These are phyloP conservation scores for Apiospora marii DNA, from an alignment of 2,329 filamentous ascomycete species.

Conservation along the genomic window DNA sequence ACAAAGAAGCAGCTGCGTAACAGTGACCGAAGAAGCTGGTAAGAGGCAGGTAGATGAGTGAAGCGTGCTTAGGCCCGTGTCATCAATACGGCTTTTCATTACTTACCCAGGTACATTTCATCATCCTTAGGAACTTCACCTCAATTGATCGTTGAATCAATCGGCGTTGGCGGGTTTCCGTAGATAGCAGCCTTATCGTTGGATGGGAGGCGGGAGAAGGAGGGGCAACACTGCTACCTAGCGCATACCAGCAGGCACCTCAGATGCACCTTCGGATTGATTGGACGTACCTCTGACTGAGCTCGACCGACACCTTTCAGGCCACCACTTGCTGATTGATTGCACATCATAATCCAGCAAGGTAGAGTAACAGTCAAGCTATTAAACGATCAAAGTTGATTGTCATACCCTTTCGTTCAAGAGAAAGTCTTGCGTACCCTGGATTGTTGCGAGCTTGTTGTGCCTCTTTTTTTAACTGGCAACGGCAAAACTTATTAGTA, in stretches of 20 bases:
- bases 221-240: constrained; percentile 14
- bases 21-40: too few relatives aligned
- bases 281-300: not conserved
- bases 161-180: not conserved
- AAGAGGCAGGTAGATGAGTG: too few relatives aligned
- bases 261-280: not conserved
- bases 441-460: not conserved
- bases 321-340: constrained; percentile 5
- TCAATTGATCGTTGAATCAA: too few relatives aligned
- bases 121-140: not conserved
- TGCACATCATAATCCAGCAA: constrained; percentile 13
- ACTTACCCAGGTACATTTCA: too few relatives aligned
- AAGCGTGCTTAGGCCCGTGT: too few relatives aligned
- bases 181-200: constrained; percentile 1
- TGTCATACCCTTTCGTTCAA: not conserved
- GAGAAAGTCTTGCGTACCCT: too few relatives aligned
- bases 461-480: not conserved
- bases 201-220: not conserved
- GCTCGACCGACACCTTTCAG: constrained; percentile 18
- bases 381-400: not conserved
- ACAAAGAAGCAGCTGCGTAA: too few relatives aligned
- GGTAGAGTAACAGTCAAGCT: not conserved
- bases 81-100: too few relatives aligned
- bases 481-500: not conserved
- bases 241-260: constrained; percentile 10